Evolutionary conservation across 2,329 filamentous ascomycete species (phyloP).

Genomic region (Trichoderma arundinaceum): DNA sequence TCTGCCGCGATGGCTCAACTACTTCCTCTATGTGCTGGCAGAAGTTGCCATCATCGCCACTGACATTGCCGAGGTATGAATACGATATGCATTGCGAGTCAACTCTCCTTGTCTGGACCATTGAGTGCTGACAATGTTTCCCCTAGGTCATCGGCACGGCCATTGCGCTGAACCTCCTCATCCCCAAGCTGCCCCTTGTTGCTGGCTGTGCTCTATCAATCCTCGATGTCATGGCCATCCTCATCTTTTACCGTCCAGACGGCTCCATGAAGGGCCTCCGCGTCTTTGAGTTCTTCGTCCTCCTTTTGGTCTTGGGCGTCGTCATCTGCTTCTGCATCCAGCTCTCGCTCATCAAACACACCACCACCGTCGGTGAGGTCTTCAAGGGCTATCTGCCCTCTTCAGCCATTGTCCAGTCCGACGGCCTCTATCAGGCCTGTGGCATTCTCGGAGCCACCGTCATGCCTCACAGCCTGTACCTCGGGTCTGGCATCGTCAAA

Average conservation of each 20-base stretch:
- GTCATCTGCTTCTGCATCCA: constrained; percentile 74
- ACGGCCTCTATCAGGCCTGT: constrained; percentile 69
- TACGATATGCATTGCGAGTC: no score
- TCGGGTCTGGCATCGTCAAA: constrained; percentile 73
- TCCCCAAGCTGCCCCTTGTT: constrained; percentile 67
- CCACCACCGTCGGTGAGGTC: constrained; percentile 62
- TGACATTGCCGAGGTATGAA: constrained; percentile 64
- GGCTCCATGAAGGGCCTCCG: constrained; percentile 64
- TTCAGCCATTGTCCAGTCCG: constrained; percentile 59
- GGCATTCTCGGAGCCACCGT: constrained; percentile 79
- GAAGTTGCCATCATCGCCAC: constrained; percentile 74
- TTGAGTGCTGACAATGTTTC: background rate
- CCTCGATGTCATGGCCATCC: constrained; percentile 69
- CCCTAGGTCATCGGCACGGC: constrained; percentile 69
- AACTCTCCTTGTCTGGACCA: background rate
- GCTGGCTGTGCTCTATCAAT: constrained; percentile 73
- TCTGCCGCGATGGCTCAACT: constrained; percentile 69
- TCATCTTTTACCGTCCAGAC: constrained; percentile 68
- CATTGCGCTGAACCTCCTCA: constrained; percentile 70
- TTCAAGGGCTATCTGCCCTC: constrained; percentile 71
- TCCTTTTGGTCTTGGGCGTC: constrained; percentile 68
- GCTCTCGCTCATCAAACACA: constrained; percentile 64
- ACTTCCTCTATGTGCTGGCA: constrained; percentile 64
- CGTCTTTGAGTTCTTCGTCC: constrained; percentile 69
- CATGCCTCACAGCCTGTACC: constrained; percentile 72